Evolutionary conservation across 2,329 filamentous ascomycete species (phyloP), one percentile per base, ranked within the genome.

Genomic region (Botryotinia narcissicola): DNA sequence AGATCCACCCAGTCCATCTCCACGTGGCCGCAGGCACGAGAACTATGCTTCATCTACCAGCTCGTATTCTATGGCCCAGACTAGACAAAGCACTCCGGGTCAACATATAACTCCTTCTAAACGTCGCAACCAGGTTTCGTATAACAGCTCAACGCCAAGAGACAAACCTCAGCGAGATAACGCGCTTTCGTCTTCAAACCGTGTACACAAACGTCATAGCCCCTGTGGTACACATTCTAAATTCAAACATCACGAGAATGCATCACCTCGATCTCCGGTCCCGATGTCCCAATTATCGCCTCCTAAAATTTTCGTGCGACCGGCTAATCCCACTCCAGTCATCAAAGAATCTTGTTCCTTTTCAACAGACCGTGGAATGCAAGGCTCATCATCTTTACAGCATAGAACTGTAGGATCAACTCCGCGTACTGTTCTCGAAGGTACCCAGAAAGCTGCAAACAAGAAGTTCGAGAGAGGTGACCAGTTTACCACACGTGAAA

Each of bases 261-360:
- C 2, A 40, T 22, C 4, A n/a, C 4, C 12, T 61, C 22, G 4
- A 40, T 40, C 37, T 12, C 37, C 37, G 12, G 37, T 12, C 10
- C 10, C 1, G 37, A 10, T 1, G 2, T 40, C 10, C 37, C 10
- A 3, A 40, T 40, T 40, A 40, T 12, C 37, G 12, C 40, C 40
- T 12, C 40, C 22, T 61, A 7, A 10, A 16, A 51, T 51, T 16
- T 10, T 61, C 16, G 5, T 14, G 12, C 32, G 1, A 7, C 20
- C 9, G 9, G 59, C 20, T 51, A n/a, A 10, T 61, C 9, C 32
- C 37, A 2, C 35, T 16, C 4, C 32, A 14, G 18, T 37, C 10
- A 3, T 14, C 2, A 37, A 0, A 25, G 3, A 4, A 14, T 20
- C 5, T 6, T 4, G 3, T 60, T 35, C 57, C 6, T 0, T 12